Evolutionary conservation across 257 asterid species (phyloP).

Genomic region (Primulina eburnea): DNA sequence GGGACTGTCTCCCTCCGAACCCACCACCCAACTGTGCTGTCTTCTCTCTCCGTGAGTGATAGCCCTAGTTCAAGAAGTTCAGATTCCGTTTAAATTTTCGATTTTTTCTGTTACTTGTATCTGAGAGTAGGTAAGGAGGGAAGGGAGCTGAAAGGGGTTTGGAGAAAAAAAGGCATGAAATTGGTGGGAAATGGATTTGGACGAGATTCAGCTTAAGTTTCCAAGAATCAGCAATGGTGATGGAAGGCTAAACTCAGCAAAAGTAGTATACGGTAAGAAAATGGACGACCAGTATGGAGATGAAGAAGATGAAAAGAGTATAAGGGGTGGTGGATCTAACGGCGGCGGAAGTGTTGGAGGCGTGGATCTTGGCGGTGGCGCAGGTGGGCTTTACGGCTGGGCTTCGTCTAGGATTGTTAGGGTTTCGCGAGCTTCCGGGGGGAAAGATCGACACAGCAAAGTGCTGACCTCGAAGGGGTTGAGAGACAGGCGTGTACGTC

Average conservation of each 20-base stretch:
- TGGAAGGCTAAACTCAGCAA: conserved; percentile 23
- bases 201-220: conserved; percentile 52
- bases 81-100: conserved; percentile 10
- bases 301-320: conserved; percentile 45
- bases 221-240: conserved; percentile 36
- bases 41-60: conserved; percentile 21
- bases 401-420: conserved; percentile 68
- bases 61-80: conserved; percentile 41
- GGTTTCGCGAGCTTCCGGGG: conserved; percentile 75
- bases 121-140: background rate
- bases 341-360: conserved; percentile 13
- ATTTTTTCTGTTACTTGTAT: conserved; percentile 5
- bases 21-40: conserved; percentile 28
- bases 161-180: conserved; percentile 44
- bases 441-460: conserved; percentile 86
- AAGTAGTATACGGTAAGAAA: conserved; percentile 28
- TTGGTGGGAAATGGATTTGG: conserved; percentile 48
- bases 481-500: conserved; percentile 77
- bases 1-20: conserved; percentile 45
- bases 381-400: conserved; percentile 50
- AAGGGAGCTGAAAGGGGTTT: conserved; percentile 20
- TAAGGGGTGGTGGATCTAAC: conserved; percentile 9
- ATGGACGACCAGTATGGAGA: conserved; percentile 46
- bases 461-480: conserved; percentile 78
- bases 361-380: conserved; percentile 31